These are phyloP conservation scores for Chernovozyma sophiae-reginae DNA, from an alignment of 1,139 yeast genomes.

Conservation along the genomic window DNA sequence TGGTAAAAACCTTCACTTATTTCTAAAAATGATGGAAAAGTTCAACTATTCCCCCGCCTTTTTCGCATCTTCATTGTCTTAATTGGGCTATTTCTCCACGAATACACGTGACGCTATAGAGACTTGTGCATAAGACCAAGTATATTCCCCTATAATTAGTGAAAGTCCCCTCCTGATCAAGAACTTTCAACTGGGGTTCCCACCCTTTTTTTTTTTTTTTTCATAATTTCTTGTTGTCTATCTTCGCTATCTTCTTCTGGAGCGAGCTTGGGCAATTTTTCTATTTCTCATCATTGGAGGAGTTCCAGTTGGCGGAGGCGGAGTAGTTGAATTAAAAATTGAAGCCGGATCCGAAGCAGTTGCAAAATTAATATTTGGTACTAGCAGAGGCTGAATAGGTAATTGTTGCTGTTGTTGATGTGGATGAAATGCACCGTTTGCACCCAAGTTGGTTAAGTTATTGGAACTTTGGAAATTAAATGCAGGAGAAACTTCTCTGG, in stretches of 20 bases:
- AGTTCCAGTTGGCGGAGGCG: slow-evolving; percentile 9
- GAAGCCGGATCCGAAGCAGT: slow-evolving; percentile 3
- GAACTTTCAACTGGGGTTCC: too few relatives aligned
- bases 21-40: too few relatives aligned
- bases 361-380: slow-evolving; percentile 6
- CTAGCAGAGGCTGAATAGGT: slow-evolving; percentile 4
- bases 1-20: too few relatives aligned
- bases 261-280: slow-evolving; percentile 27
- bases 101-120: too few relatives aligned
- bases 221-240: too few relatives aligned
- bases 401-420: slow-evolving; percentile 3
- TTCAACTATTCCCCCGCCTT: too few relatives aligned
- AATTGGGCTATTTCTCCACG: too few relatives aligned
- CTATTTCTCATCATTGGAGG: slow-evolving; percentile 17
- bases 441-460: slow-evolving; percentile 4
- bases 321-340: slow-evolving; percentile 6
- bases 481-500: slow-evolving; percentile 7
- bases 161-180: too few relatives aligned
- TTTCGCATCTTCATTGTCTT: too few relatives aligned
- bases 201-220: too few relatives aligned
- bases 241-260: slow-evolving; percentile 19
- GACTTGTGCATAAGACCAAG: too few relatives aligned
- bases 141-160: too few relatives aligned
- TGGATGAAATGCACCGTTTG: slow-evolving; percentile 2
- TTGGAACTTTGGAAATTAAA: slow-evolving; percentile 2